These are phyloP conservation scores for Neurospora terricola DNA, from an alignment of 495 filamentous ascomycete species.

Conservation along the genomic window DNA sequence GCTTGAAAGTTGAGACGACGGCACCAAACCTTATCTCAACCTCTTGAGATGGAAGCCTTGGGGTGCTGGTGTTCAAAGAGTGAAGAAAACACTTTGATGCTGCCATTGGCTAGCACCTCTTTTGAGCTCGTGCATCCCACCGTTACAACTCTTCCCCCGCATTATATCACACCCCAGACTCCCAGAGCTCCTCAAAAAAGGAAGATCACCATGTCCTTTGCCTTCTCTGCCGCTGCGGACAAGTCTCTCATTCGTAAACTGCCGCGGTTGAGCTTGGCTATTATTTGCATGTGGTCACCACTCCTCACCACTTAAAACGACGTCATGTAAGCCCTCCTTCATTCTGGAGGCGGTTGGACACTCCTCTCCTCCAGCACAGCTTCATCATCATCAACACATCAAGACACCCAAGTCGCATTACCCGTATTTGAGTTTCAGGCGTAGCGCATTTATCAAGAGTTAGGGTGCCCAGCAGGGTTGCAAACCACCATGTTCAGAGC, in stretches of 20 bases:
- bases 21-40: not conserved
- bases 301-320: not conserved
- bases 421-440: not conserved
- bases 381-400: not conserved
- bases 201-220: not conserved
- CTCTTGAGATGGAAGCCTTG: not conserved
- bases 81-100: not conserved
- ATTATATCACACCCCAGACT: not conserved
- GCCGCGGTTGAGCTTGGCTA: not conserved
- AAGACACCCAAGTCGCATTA: not conserved
- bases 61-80: not conserved
- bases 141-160: not conserved
- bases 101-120: not conserved
- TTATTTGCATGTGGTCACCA: not conserved
- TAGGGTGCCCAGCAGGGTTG: not conserved
- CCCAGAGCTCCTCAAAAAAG: not conserved
- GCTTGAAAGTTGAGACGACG: not conserved
- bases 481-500: constrained; percentile 1
- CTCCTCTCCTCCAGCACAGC: not conserved
- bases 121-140: not conserved
- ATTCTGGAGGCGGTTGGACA: not conserved
- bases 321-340: not conserved
- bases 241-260: not conserved
- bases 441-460: not conserved
- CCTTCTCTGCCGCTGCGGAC: not conserved